Evolutionary conservation across 495 filamentous ascomycete species (phyloP), one percentile per base, ranked within the genome.

Genomic region (Clavariopsis aquatica): DNA sequence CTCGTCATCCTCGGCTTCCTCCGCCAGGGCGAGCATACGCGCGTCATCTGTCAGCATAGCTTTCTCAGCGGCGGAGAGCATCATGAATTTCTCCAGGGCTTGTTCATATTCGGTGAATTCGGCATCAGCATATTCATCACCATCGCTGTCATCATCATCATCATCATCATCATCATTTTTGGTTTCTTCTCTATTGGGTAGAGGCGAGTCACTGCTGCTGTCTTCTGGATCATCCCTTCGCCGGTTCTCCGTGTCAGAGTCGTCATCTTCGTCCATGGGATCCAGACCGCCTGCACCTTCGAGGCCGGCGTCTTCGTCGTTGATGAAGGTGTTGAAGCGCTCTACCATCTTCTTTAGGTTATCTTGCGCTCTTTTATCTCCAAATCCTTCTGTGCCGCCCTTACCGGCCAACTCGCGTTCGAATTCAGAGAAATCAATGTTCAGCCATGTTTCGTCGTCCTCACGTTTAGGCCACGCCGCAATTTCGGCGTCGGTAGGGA

Each of bases 361-460:
- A 52, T 90, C 89, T 66, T 96, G 90, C 1, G 91, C 85, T 8
- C 80, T 80, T 9, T 84, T 78, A 72, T 97, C 89, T n/a, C 91
- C 91, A 77, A 96, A 96, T 1, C 31, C 69, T 69, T 59, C 77
- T 60, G 47, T 75, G 65, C 62, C 59, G 49, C 28, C 59, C n/a
- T 41, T 78, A 73, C 49, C 87, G 60, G 83, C 79, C 2, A 98
- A 78, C 73, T 96, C 91, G 45, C 81, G 77, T 69, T 98, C 93
- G 60, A 98, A 89, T 54, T 96, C 92, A 24, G 87, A 81, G 70
- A 90, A 97, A 67, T 91, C 86, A 57, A 98, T 93, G 71, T 98
- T 88, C 62, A 98, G 78, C 94, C 94, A 98, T n/a, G 81, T 80
- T 64, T 98, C 95, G 67, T 89, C 83, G 62, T 98, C 95, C 29